Base-by-base conservation (phyloP, 495 filamentous ascomycete genomes). In the Apodospora peruviana region DNA sequence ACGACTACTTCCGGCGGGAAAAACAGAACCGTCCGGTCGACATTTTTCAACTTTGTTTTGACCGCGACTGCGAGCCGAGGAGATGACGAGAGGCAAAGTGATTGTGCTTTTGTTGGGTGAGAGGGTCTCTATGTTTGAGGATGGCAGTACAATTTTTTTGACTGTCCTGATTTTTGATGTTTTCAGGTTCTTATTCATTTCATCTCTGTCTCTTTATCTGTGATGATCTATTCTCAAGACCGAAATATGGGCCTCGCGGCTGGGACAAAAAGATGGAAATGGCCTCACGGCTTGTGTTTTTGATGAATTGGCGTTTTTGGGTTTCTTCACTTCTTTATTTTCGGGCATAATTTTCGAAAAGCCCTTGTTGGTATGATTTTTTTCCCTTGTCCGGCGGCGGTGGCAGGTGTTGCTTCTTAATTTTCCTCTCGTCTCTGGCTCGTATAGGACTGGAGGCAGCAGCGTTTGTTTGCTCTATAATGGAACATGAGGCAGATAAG, bases 281-380 rank as follows among this genome's bases (percentile, higher is more conserved):
- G 60, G 73, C 73, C 73, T 74, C 71, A 60, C 73, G 73, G 71
- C 71, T 67, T 55, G 29, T 41, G 62, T 38, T 50, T 34, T 25
- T 55, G 38, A 34, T 39, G 42, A 40, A 12, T 51, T 42, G 51
- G 55, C 48, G 49, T 62, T 56, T 51, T 52, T 55, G 53, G 49
- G 20, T 25, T 45, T 38, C 17, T 23, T 18, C 9, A 21, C 48
- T 50, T 50, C 24, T 45, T 47, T 4, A 7, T 17, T 38, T 38
- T n/a, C n/a, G n/a, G n/a, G n/a, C n/a, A n/a, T n/a, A n/a, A n/a
- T n/a, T n/a, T n/a, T n/a, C n/a, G n/a, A n/a, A n/a, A n/a, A n/a
- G n/a, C n/a, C n/a, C n/a, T n/a, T n/a, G n/a, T n/a, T n/a, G n/a
- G n/a, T n/a, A n/a, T n/a, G n/a, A n/a, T n/a, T n/a, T n/a, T n/a